phyloP scores from a whole-genome alignment of 2,329 filamentous ascomycete species.

The Hypoxylon sp. region DNA sequence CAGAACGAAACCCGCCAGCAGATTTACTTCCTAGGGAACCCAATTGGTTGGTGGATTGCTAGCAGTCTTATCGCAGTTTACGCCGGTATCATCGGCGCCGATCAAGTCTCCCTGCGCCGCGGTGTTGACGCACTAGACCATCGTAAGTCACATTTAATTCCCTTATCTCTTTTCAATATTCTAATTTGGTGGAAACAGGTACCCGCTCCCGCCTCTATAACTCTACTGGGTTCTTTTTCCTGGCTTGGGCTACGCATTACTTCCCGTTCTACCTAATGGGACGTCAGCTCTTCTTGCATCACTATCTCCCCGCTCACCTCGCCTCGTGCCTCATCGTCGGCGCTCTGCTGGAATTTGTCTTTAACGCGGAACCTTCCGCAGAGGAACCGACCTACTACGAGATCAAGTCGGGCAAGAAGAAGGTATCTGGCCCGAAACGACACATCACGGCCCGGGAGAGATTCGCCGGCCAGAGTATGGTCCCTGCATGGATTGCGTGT shows the following conservation, averaged over 20 bases:
- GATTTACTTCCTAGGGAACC: constrained; percentile 99
- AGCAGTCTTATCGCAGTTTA: constrained; percentile 94
- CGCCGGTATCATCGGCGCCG: constrained; percentile 89
- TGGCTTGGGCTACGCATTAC: constrained; percentile 97
- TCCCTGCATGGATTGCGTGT: constrained; percentile 84
- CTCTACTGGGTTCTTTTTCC: constrained; percentile 98
- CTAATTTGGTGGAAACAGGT: constrained; percentile 64
- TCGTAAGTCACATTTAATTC: constrained; percentile 75
- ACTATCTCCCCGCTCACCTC: constrained; percentile 95
- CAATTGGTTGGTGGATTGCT: constrained; percentile 96
- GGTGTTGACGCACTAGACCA: constrained; percentile 93
- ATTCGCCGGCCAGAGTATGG: constrained; percentile 82
- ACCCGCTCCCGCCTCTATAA: constrained; percentile 96
- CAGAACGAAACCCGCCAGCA: constrained; percentile 94
- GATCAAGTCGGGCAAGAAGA: constrained; percentile 64
- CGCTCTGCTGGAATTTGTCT: constrained; percentile 94
- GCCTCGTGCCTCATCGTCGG: constrained; percentile 92
- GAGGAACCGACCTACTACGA: constrained; percentile 66
- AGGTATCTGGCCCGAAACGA: constrained; percentile 61
- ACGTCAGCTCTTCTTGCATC: constrained; percentile 96
- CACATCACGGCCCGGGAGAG: constrained; percentile 86
- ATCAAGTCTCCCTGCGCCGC: constrained; percentile 92
- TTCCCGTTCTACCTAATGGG: constrained; percentile 99
- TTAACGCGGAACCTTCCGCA: constrained; percentile 84
- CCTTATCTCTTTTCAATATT: not conserved